These are phyloP conservation scores for Colletotrichum australisinense DNA, from an alignment of 2,329 filamentous ascomycete species.

Conservation along the genomic window DNA sequence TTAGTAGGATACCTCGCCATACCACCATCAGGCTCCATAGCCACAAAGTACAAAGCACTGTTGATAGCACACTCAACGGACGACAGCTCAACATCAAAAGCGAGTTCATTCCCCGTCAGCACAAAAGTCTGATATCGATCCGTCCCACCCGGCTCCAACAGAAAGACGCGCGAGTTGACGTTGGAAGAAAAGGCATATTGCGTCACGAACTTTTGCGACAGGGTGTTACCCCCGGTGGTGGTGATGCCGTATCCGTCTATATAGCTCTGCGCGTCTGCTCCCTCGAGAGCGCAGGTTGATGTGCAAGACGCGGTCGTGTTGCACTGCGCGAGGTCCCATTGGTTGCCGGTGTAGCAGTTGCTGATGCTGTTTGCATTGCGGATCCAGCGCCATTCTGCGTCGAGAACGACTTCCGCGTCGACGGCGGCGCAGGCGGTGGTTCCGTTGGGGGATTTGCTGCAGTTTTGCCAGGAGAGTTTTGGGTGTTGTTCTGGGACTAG, in stretches of 20 bases:
- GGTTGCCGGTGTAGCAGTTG: slow-evolving; percentile 62
- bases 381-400: slow-evolving; percentile 28
- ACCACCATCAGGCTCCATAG: slow-evolving; percentile 66
- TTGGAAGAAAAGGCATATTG: slow-evolving; percentile 54
- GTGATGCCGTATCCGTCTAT: slow-evolving; percentile 56
- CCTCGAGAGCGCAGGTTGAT: slow-evolving; percentile 57
- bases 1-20: slow-evolving; percentile 55
- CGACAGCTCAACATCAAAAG: slow-evolving; percentile 75
- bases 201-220: slow-evolving; percentile 64
- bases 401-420: slow-evolving; percentile 14
- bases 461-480: slow-evolving; percentile 22
- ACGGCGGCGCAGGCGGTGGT: not conserved
- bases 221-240: slow-evolving; percentile 52
- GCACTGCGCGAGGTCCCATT: slow-evolving; percentile 49
- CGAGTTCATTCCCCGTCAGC: slow-evolving; percentile 71
- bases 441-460: not conserved
- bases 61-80: slow-evolving; percentile 73
- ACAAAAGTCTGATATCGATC: slow-evolving; percentile 70
- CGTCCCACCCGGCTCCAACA: slow-evolving; percentile 60
- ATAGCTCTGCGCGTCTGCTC: slow-evolving; percentile 52
- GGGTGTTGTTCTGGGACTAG: slow-evolving; percentile 17
- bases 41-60: slow-evolving; percentile 70
- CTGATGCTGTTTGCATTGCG: slow-evolving; percentile 45
- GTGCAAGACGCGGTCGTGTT: slow-evolving; percentile 53
- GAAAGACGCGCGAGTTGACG: slow-evolving; percentile 64